Evolutionary conservation across 108 stramenopile species (phyloP), one percentile per base, ranked within the genome.

Genomic region (Discostella stelligeroides): DNA sequence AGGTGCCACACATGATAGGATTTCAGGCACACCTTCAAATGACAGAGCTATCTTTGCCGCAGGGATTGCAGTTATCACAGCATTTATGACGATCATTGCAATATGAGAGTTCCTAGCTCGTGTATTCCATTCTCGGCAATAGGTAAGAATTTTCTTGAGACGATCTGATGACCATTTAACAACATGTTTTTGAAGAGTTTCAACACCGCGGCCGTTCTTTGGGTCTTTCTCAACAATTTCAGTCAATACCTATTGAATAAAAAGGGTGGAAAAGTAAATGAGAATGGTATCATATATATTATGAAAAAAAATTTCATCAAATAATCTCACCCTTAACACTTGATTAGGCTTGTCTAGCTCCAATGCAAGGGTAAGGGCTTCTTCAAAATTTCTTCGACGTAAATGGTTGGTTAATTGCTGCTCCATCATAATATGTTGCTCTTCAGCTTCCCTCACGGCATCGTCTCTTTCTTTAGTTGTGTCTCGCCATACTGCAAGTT

Each of bases 41-140:
- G 68, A 57, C 8, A 68, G 29, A 14, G 85, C 81, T n/a, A 95
- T 66, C 43, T 79, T 72, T 21, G 88, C 76, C 41, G 83, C 87
- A 14, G 90, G 82, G 39, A 95, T 79, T 13, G 80, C 66, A 4
- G 88, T 87, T 0, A 92, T 74, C 25, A 95, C 78, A 17, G 94
- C 88, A 37, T 84, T 75, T 0, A 92, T 77, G 12, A 88, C 75
- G 15, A 86, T 24, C 88, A 92, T 89, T 12, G 89, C 91, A 48
- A 91, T 74, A 56, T 88, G 70, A 11, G 85, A 88, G 67, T 95
- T 92, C 20, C 90, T 81, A 14, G 94, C 89, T 21, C 91, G 69
- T 28, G 91, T 92, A 49, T 92, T 92, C 94, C 94, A 95, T 45
- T 95, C 94, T 49, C 94, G 80, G 65, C 94, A 96, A 70, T 97